Base-by-base conservation (phyloP, 1,284 basidiomycete species). In the Paramarasmius palmivorus region DNA sequence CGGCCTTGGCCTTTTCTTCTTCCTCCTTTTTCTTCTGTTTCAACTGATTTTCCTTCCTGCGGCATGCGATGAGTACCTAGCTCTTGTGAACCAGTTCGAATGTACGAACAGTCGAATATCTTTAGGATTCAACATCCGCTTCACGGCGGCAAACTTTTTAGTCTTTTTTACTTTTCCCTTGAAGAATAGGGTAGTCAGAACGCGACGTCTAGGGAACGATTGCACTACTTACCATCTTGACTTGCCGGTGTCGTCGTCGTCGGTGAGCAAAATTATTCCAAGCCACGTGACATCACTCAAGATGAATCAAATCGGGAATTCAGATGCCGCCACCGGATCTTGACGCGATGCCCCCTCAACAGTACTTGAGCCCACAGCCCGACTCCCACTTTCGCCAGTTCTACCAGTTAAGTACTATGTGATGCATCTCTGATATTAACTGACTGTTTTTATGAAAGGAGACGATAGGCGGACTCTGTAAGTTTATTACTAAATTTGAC, bases 91-190 rank as follows among this genome's bases (percentile, higher is more conserved):
- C 25, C 15, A 17, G 39, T 37, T n/a, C 40, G 19, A 37, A 20
- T 32, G n/a, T 40, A 59, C 93, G 63, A 69, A 97, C 93, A 99
- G 72, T 62, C 97, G 81, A 57, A 92, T 91, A 70, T 99, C 97
- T 63, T 90, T 93, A 0, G 97, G 95, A 67, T 95, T 96, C 60
- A 99, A 76, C 79, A 99, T 83, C 14, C 96, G 90, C 74, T 99
- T 99, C 44, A 97, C 94, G 6, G 88, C 77, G 3, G 94, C 95
- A 70, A 98, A 98, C 72, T 98, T 98, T 70, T 94, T 83, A 1
- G 94, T 95, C 71, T 93, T 95, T 70, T 93, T 94, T 48, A 92
- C 92, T 74, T 89, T 95, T n/a, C 87, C 92, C 95, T 95, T 36
- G 25, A 49, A 34, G 23, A 20, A 10, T 51, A 48, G 14, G 45